Conservation (phyloP, 176 grass and related monocot species). For the Thinopyrum elongatum region DNA sequence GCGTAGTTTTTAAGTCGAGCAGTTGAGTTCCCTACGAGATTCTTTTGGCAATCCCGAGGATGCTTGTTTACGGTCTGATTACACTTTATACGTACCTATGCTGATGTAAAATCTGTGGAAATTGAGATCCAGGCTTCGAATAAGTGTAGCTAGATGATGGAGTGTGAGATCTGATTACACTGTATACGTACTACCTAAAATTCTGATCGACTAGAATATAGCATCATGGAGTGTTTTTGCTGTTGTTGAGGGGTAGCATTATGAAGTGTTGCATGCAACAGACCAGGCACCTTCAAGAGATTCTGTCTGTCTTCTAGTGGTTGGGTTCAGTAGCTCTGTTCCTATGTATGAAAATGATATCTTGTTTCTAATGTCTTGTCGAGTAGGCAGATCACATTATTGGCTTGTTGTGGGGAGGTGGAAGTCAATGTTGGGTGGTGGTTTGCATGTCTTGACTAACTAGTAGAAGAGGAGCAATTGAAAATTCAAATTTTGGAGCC, state of each 20-base stretch:
- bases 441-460: not conserved
- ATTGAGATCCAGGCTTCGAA: conserved; percentile 15
- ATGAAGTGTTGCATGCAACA: conserved; percentile 3
- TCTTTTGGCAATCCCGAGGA: conserved; percentile 31
- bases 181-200: conserved; percentile 4
- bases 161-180: conserved; percentile 19
- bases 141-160: conserved; percentile 25
- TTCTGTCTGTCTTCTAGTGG: not conserved
- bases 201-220: not conserved
- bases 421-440: not conserved
- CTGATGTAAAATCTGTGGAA: conserved; percentile 53
- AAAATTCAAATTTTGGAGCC: not conserved
- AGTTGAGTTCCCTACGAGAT: conserved; percentile 24
- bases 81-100: not conserved
- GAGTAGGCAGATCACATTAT: not conserved
- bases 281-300: not conserved
- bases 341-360: not conserved
- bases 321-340: not conserved
- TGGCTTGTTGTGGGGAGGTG: not conserved
- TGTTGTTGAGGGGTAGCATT: not conserved
- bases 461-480: not conserved
- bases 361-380: not conserved
- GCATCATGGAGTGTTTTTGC: not conserved
- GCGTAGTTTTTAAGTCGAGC: conserved; percentile 34
- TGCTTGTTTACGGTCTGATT: conserved; percentile 20